Base-by-base conservation (phyloP, 129 eudicot species). In the Flaveria trinervia region DNA sequence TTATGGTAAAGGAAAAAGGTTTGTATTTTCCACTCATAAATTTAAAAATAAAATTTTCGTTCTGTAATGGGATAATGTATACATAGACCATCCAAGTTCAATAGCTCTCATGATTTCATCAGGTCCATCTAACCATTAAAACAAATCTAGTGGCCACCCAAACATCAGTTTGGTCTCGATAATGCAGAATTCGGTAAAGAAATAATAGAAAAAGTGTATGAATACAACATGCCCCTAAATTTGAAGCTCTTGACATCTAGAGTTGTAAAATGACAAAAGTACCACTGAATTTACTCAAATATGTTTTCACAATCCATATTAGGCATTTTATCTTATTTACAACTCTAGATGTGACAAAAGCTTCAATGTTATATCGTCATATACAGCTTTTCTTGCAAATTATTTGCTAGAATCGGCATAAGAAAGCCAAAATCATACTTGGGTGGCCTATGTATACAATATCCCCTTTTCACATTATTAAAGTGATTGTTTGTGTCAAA, bases 1-100 rank as follows among this genome's bases (percentile, higher is more conserved):
- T 86, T 70, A 88, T 95, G 99, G 99, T 95, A 46, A 89, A 90
- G 77, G 96, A 95, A 23, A 92, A 95, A 88, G 99, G 99, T 89
- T 16, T 62, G 81, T 65, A 22, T 25, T 36, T 14, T 72, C 22
- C 23, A 18, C 12, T 65, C 39, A 16, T 52, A 1, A 43, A 62
- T 23, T 36, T 36, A 20, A 59, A 22, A 71, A 30, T 48, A 60
- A 36, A 15, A 30, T 15, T 44, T 60, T 61, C 14, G 14, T 30
- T 41, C 23, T 22, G 11, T 18, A 14, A 26, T 6, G 45, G 9
- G 68, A 28, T 25, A 13, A 61, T 61, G 44, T 26, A 25, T 61
- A 18, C 25, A 55, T 25, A 26, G 67, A 13, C 43, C 67, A 61
- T 17, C 10, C 43, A 13, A 61, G 9, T 61, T 25, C 13, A 55